Percentiles rank a stretch among this genome's conserved stretches.
Evolutionary conservation across 139 green algal species (phyloP).

Genomic region (Chlorella sorokiniana): DNA sequence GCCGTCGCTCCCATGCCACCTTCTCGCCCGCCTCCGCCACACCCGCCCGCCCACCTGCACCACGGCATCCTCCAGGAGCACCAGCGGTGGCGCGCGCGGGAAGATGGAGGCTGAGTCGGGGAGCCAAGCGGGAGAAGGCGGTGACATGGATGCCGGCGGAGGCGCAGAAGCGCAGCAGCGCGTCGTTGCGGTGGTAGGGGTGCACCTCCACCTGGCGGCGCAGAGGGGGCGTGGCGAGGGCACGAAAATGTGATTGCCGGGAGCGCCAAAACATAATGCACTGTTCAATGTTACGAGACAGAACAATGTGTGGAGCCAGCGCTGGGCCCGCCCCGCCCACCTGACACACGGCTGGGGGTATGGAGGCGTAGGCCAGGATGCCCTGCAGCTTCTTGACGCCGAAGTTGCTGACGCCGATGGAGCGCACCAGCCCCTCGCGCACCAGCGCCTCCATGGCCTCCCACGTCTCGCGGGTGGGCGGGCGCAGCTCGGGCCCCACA

Average conservation of each 20-base stretch:
- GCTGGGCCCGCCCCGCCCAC: conserved; percentile 38
- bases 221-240: neutral
- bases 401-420: conserved; percentile 90
- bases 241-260: neutral
- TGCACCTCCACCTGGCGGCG: conserved; percentile 88
- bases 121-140: conserved; percentile 90
- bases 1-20: neutral
- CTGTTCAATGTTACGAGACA: neutral
- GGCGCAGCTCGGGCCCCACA: conserved; percentile 60
- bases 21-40: too few species aligned
- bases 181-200: conserved; percentile 88
- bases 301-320: neutral
- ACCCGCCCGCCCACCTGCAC: conserved; percentile 39
- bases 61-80: conserved; percentile 66
- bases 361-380: conserved; percentile 57
- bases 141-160: conserved; percentile 83
- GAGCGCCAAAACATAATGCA: neutral
- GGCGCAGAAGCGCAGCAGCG: conserved; percentile 57
- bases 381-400: conserved; percentile 66
- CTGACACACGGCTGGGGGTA: conserved; percentile 75
- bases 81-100: conserved; percentile 52
- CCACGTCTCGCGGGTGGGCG: conserved; percentile 55
- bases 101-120: conserved; percentile 77
- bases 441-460: conserved; percentile 61
- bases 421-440: conserved; percentile 69